A percentile compares a stretch with the other conserved stretches of the same genome.
Conservation (phyloP, 2,329 filamentous ascomycete species). For the Neoascochyta sp. region DNA sequence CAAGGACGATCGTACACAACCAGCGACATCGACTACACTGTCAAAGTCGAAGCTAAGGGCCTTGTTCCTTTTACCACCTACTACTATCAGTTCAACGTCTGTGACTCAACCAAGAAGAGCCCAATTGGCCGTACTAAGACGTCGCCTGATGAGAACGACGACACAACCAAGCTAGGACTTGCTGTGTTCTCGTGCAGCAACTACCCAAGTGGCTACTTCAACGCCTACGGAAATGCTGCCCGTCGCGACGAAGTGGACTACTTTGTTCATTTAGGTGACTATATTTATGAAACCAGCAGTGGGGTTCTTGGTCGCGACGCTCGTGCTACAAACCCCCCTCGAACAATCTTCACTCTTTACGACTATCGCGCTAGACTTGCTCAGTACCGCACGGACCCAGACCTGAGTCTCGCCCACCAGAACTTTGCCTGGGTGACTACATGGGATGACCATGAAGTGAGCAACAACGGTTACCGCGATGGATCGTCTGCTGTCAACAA, state of each 20-base stretch:
- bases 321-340: constrained; percentile 7
- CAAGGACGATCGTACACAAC: constrained; percentile 64
- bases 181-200: constrained; percentile 69
- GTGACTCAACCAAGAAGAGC: constrained; percentile 58
- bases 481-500: constrained; percentile 42
- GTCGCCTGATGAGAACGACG: constrained; percentile 55
- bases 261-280: constrained; percentile 43
- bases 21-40: constrained; percentile 70
- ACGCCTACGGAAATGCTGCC: constrained; percentile 44
- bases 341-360: constrained; percentile 40
- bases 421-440: constrained; percentile 45
- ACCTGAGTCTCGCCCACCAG: constrained; percentile 37
- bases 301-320: constrained; percentile 6
- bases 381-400: constrained; percentile 41
- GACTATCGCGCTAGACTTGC: constrained; percentile 45
- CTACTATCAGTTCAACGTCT: constrained; percentile 68
- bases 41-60: constrained; percentile 65
- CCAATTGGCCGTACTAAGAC: constrained; percentile 68
- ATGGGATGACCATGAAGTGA: constrained; percentile 47
- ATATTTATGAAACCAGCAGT: constrained; percentile 39
- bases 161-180: constrained; percentile 56
- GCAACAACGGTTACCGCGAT: constrained; percentile 43
- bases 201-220: constrained; percentile 48
- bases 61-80: constrained; percentile 63
- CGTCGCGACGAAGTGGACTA: constrained; percentile 44